Conservation (phyloP, 78 protist species). For the Cavenderia fasciculata region DNA sequence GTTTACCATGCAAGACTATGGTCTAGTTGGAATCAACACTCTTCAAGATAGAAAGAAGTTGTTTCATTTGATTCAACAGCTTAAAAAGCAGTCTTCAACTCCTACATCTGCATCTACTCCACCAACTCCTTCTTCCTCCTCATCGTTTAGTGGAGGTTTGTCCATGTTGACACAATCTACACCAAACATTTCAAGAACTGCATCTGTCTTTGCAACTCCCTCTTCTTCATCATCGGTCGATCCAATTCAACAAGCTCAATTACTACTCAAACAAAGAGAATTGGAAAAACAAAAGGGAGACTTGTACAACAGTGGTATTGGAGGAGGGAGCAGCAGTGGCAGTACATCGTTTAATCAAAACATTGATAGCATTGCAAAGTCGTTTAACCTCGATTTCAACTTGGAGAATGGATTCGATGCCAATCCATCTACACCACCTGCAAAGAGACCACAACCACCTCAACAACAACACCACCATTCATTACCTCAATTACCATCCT, state of each 20-base stretch:
- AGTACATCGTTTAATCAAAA: no score
- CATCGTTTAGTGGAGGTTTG: no score
- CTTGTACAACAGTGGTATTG: no score
- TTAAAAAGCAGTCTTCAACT: conserved; percentile 4
- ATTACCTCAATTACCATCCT: no score
- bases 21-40: conserved; percentile 51
- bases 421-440: conserved; percentile 5
- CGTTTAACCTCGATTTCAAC: conserved; percentile 29
- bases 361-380: no score
- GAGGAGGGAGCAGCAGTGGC: no score
- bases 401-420: conserved; percentile 9
- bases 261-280: conserved; percentile 41
- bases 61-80: conserved; percentile 59
- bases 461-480: conserved; percentile 10
- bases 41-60: conserved; percentile 65
- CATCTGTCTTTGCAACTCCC: conserved; percentile 1
- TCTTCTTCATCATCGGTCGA: conserved; percentile 9
- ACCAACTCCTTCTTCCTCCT: neutral
- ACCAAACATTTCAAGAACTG: no score
- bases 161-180: neutral
- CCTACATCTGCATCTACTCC: neutral
- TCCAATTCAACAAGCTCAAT: conserved; percentile 40
- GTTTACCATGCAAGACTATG: conserved; percentile 77
- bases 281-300: neutral
- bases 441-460: neutral